Percentiles rank a stretch among this genome's conserved stretches.
Evolutionary conservation across 2,329 filamentous ascomycete genomes (phyloP).

Genomic region (Ophiosphaerella narmari): DNA sequence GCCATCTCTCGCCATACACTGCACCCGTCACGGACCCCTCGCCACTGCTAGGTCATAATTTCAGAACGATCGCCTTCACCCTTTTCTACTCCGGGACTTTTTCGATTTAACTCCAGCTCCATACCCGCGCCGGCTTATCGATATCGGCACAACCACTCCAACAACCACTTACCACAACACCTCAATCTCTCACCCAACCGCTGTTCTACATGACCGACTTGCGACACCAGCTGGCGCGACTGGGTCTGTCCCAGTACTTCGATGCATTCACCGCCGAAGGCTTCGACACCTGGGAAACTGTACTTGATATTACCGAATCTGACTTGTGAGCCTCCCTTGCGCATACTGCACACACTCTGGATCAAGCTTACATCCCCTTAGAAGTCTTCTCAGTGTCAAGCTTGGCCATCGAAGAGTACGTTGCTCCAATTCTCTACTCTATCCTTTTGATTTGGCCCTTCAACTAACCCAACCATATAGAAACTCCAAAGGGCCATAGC

Average conservation of each 20-base stretch:
- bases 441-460: no score
- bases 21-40: constrained; percentile 7
- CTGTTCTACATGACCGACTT: constrained; percentile 65
- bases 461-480: constrained; percentile 47
- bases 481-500: constrained; percentile 85
- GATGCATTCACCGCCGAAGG: constrained; percentile 75
- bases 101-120: constrained; percentile 7
- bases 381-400: constrained; percentile 75
- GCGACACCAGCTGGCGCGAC: constrained; percentile 69
- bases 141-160: constrained; percentile 1
- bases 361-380: constrained; percentile 41
- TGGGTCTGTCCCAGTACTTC: constrained; percentile 79
- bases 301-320: constrained; percentile 82
- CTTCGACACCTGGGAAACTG: constrained; percentile 83
- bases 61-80: constrained; percentile 63
- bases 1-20: constrained; percentile 13
- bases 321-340: constrained; percentile 65
- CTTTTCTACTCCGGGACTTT: constrained; percentile 55
- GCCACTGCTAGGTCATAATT: constrained; percentile 30
- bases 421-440: constrained; percentile 5
- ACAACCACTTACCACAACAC: background rate
- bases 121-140: constrained; percentile 7
- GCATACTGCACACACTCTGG: background rate
- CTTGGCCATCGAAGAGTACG: constrained; percentile 79
- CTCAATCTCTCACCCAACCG: constrained; percentile 7